A percentile compares a stretch with the other conserved stretches of the same genome.
These are phyloP conservation scores for Fagopyrum esculentum DNA, from an alignment of 148 eudicot species.

Conservation along the genomic window DNA sequence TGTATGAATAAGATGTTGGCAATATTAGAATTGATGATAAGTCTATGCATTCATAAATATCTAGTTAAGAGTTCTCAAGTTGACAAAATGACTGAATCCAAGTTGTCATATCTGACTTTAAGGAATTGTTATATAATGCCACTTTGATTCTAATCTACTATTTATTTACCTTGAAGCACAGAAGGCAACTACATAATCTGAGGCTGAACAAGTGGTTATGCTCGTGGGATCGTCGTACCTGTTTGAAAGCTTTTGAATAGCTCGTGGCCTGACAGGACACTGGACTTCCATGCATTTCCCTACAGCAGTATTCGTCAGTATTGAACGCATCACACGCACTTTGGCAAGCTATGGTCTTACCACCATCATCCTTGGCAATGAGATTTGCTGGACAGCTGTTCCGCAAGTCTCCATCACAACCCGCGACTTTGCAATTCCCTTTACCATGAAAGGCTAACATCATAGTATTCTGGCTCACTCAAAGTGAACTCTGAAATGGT, in stretches of 20 bases:
- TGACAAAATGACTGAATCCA: neutral
- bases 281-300: constrained; percentile 52
- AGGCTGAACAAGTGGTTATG: constrained; percentile 50
- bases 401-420: constrained; percentile 37
- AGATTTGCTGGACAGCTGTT: constrained; percentile 65
- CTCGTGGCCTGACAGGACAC: constrained; percentile 49
- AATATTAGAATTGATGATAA: neutral
- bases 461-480: constrained; percentile 51
- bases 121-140: neutral
- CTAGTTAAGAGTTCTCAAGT: neutral
- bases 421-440: too few species aligned
- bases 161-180: constrained; percentile 51
- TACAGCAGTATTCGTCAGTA: constrained; percentile 78
- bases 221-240: constrained; percentile 86
- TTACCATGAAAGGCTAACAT: too few species aligned
- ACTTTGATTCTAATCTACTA: neutral
- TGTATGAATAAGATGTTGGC: neutral
- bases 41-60: neutral
- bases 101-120: neutral
- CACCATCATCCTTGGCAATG: constrained; percentile 23
- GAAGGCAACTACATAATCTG: constrained; percentile 66
- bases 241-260: constrained; percentile 61
- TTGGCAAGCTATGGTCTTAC: constrained; percentile 57
- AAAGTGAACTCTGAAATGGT: constrained; percentile 75
- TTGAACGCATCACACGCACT: constrained; percentile 82